A percentile compares a stretch with the other conserved stretches of the same genome.
phyloP scores from a whole-genome alignment of 2,329 filamentous ascomycete genomes.

The Sporothrix protearum region DNA sequence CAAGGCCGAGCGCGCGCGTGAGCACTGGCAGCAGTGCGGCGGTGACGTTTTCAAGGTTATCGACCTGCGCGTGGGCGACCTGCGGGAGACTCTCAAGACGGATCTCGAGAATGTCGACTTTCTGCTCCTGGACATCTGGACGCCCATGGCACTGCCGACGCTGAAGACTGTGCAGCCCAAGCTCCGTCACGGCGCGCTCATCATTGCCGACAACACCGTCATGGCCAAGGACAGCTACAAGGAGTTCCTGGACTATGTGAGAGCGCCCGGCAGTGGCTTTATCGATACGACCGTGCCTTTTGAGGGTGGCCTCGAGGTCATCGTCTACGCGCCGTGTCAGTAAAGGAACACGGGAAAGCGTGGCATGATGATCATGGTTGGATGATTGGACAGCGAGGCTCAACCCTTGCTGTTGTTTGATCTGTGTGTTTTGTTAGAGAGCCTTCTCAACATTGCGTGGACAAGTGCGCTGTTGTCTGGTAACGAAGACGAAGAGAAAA shows the following conservation, averaged over 20 bases:
- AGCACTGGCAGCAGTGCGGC: constrained; percentile 52
- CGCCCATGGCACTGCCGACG: constrained; percentile 35
- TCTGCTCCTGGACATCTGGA: constrained; percentile 52
- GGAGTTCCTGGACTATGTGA: constrained; percentile 41
- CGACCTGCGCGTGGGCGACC: constrained; percentile 55
- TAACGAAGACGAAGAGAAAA: too few relatives aligned
- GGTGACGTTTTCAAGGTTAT: constrained; percentile 48
- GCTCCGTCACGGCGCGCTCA: constrained; percentile 38
- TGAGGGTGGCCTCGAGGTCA: constrained; percentile 30
- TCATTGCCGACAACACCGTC: constrained; percentile 43
- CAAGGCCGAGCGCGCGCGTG: constrained; percentile 51
- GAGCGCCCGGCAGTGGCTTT: constrained; percentile 42
- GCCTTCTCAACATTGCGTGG: not conserved
- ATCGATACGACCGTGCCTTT: constrained; percentile 31
- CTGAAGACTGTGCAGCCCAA: constrained; percentile 40
- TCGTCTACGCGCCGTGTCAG: constrained; percentile 26
- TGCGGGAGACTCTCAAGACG: constrained; percentile 52
- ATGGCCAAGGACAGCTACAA: constrained; percentile 36
- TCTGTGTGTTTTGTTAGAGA: not conserved
- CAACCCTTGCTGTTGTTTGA: not conserved
- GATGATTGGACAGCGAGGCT: not conserved
- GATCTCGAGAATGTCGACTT: constrained; percentile 52
- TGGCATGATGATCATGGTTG: not conserved
- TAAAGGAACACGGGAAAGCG: not conserved
- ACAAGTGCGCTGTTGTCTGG: not conserved